Conservation (phyloP, 108 stramenopile genomes). For the Mediolabrus comicus region DNA sequence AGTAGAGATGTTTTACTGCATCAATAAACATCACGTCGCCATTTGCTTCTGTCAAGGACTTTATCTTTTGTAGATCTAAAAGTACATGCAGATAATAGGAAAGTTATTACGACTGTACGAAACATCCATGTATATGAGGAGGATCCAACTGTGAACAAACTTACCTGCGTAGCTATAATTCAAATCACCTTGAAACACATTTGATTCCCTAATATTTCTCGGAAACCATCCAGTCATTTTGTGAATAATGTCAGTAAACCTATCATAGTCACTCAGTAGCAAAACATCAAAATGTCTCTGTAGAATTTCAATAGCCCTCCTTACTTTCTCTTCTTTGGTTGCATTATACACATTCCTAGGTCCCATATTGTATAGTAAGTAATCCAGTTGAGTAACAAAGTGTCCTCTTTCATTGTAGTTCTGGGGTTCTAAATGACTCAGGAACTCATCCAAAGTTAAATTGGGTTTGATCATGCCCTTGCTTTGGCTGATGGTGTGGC, state of each 20-base stretch:
- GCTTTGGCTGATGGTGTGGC: conserved; percentile 36
- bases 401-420: conserved; percentile 13
- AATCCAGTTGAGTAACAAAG: conserved; percentile 38
- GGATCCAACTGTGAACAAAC: too few species aligned
- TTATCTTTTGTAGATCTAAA: conserved; percentile 15
- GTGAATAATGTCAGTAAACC: conserved; percentile 11
- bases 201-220: conserved; percentile 10
- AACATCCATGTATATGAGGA: too few species aligned
- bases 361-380: conserved; percentile 29
- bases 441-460: conserved; percentile 15
- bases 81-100: not conserved
- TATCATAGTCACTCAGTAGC: conserved; percentile 12
- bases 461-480: conserved; percentile 13
- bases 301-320: conserved; percentile 24
- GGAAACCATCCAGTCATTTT: conserved; percentile 34
- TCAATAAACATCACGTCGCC: conserved; percentile 51
- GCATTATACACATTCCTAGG: not conserved
- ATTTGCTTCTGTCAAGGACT: conserved; percentile 36
- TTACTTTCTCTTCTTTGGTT: conserved; percentile 29
- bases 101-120: not conserved
- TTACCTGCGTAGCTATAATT: conserved; percentile 34
- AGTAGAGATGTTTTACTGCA: conserved; percentile 47
- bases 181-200: conserved; percentile 35
- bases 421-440: not conserved
- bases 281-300: conserved; percentile 38